phyloP scores from a whole-genome alignment of 495 filamentous ascomycete genomes.

The Penicillium ochrochloron region DNA sequence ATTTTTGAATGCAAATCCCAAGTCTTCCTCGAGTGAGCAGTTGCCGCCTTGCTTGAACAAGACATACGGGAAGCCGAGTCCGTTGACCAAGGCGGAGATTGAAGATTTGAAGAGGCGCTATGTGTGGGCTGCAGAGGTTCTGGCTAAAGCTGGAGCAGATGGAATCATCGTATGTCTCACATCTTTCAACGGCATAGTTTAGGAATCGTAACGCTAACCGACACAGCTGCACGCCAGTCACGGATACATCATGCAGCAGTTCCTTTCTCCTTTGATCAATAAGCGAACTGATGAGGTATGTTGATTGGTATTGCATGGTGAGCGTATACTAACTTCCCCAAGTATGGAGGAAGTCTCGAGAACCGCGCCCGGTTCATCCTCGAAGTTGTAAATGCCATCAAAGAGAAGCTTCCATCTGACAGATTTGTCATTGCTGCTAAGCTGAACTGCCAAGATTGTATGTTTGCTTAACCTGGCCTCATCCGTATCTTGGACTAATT shows the following conservation, averaged over 20 bases:
- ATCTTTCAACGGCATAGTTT: background rate
- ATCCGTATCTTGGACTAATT: background rate
- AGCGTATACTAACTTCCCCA: background rate
- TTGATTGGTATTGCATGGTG: background rate
- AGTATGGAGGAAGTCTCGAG: conserved; percentile 48
- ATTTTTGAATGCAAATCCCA: conserved; percentile 23
- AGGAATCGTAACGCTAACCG: background rate
- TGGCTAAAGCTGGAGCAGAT: conserved; percentile 24
- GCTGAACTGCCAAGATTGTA: conserved; percentile 27
- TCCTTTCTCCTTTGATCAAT: conserved; percentile 43
- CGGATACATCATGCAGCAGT: conserved; percentile 44
- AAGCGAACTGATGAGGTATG: conserved; percentile 41
- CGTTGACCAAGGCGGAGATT: conserved; percentile 20
- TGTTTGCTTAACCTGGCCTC: background rate
- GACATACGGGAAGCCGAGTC: conserved; percentile 23
- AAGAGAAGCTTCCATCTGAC: conserved; percentile 19
- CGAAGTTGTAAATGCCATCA: conserved; percentile 34
- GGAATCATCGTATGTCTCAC: conserved; percentile 19
- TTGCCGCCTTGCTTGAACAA: conserved; percentile 23
- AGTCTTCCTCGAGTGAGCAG: conserved; percentile 21
- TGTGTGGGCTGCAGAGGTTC: conserved; percentile 24
- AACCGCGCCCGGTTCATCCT: conserved; percentile 42
- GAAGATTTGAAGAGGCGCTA: conserved; percentile 20
- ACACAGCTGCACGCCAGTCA: conserved; percentile 23
- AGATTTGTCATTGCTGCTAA: conserved; percentile 25